Evolutionary conservation across 805 yeast genomes (phyloP).

Genomic region (Saccharomycopsis sp.): DNA sequence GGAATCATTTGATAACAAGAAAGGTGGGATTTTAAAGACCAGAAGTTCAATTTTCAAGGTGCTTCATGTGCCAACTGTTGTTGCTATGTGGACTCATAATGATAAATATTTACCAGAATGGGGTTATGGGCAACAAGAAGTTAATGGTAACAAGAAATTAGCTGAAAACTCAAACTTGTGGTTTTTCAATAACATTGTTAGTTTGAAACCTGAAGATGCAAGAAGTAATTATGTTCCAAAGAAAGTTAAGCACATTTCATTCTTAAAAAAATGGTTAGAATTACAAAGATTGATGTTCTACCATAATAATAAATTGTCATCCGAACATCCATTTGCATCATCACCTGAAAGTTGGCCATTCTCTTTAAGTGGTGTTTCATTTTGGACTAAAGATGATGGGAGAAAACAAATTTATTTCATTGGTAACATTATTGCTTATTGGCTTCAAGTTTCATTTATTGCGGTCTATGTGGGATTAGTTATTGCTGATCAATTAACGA

Average conservation of each 20-base stretch:
- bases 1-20: conserved; percentile 50
- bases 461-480: conserved; percentile 58
- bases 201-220: conserved; percentile 43
- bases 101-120: conserved; percentile 86
- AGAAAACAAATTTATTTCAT: conserved; percentile 78
- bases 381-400: conserved; percentile 69
- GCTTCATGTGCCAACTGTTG: conserved; percentile 79
- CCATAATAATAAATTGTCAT: conserved; percentile 79
- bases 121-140: conserved; percentile 89
- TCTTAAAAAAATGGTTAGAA: conserved; percentile 84
- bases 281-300: conserved; percentile 83
- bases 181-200: conserved; percentile 65
- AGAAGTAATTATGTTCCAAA: conserved; percentile 65
- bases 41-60: conserved; percentile 63
- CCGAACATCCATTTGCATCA: conserved; percentile 94
- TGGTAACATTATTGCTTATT: conserved; percentile 89
- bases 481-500: conserved; percentile 67
- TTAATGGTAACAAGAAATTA: conserved; percentile 86
- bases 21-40: conserved; percentile 51
- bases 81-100: conserved; percentile 90
- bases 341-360: conserved; percentile 90
- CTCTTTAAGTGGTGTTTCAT: conserved; percentile 83
- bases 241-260: conserved; percentile 54
- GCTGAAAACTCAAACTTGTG: conserved; percentile 64
- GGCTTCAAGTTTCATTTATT: conserved; percentile 65